phyloP scores from a whole-genome alignment of 2,329 filamentous ascomycete genomes.

The Dryadomyces quercus-mongolicae region DNA sequence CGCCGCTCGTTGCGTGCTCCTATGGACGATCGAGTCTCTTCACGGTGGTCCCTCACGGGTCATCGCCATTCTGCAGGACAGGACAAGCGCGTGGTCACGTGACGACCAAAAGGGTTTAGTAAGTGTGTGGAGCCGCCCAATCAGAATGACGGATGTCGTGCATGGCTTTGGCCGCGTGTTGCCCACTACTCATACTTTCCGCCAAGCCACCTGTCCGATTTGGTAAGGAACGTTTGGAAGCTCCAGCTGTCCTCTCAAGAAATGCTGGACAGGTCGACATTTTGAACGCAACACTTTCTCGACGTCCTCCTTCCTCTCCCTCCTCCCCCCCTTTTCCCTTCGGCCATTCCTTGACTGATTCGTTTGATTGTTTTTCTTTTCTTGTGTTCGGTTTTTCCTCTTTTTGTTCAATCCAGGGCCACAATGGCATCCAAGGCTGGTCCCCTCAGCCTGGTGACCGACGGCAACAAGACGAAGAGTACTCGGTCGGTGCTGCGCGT shows the following conservation, averaged over 20 bases:
- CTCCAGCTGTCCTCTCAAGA: constrained; percentile 6
- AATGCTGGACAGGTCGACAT: background rate
- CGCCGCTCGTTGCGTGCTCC: background rate
- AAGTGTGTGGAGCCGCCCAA: background rate
- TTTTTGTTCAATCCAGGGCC: constrained; percentile 15
- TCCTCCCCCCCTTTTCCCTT: background rate
- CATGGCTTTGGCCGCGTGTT: background rate
- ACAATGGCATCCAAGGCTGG: constrained; percentile 13
- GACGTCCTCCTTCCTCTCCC: background rate
- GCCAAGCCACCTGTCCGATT: constrained; percentile 7
- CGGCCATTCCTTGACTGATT: background rate
- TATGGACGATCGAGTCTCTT: background rate
- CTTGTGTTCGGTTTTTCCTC: constrained; percentile 5
- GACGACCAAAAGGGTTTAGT: background rate
- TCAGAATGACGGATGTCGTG: background rate
- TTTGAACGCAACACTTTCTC: background rate
- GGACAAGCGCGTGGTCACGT: background rate
- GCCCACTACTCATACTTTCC: background rate
- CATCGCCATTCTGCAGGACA: background rate
- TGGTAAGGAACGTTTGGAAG: constrained; percentile 1
- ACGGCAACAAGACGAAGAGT: constrained; percentile 68
- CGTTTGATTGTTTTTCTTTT: background rate
- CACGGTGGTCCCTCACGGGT: too few relatives aligned
- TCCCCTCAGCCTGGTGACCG: constrained; percentile 48
- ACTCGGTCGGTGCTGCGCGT: constrained; percentile 77